These are phyloP conservation scores for Blastobotrys illinoisensis DNA, from an alignment of 1,139 yeast species.

Conservation along the genomic window DNA sequence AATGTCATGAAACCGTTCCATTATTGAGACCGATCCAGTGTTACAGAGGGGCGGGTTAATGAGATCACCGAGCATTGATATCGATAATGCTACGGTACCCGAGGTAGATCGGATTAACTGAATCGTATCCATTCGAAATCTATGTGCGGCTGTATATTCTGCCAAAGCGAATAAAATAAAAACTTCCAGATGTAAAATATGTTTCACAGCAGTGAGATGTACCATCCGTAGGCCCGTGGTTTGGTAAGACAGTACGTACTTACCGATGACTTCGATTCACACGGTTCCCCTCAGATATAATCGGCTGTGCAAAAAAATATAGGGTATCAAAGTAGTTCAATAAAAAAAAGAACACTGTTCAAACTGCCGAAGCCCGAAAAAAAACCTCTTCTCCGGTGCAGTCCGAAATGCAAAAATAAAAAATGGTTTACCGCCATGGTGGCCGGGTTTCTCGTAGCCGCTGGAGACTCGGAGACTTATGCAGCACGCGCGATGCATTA, in stretches of 20 bases:
- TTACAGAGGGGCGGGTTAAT: neutral
- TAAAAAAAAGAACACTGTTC: neutral
- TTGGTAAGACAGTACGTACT: neutral
- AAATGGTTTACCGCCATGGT: neutral
- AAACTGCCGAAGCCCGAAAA: neutral
- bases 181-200: neutral
- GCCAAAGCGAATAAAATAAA: neutral
- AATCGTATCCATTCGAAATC: neutral
- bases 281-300: constrained; percentile 52
- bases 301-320: neutral
- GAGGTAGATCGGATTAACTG: neutral
- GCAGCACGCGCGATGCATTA: neutral
- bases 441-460: neutral
- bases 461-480: neutral
- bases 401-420: neutral
- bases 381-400: neutral
- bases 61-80: no score
- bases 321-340: neutral
- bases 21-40: neutral
- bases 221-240: neutral
- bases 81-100: no score
- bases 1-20: neutral
- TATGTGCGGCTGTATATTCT: neutral
- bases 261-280: neutral
- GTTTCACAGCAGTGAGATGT: neutral